These are phyloP conservation scores for Talaromyces sp. DNA, from an alignment of 2,329 filamentous ascomycete species.

Conservation along the genomic window DNA sequence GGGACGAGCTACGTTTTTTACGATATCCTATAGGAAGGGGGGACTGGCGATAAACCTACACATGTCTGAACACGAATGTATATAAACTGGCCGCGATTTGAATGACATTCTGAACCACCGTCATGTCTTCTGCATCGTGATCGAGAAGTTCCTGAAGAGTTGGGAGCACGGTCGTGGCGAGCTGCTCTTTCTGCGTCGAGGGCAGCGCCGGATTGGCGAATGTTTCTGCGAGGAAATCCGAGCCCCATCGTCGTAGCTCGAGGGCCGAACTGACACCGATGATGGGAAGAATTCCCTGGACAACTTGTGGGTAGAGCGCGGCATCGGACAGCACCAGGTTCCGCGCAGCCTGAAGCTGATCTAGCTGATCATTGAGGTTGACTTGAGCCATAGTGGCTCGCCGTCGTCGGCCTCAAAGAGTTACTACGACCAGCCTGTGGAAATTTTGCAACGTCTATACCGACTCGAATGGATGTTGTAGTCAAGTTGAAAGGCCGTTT, in stretches of 20 bases:
- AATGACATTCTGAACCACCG: conserved; percentile 79
- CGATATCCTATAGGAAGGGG: background rate
- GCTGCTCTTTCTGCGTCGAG: conserved; percentile 71
- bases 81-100: conserved; percentile 91
- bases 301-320: conserved; percentile 84
- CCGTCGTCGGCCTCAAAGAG: background rate
- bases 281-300: conserved; percentile 89
- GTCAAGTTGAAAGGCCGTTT: background rate
- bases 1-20: background rate
- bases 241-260: conserved; percentile 89
- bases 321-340: conserved; percentile 83
- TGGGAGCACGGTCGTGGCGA: conserved; percentile 72
- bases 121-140: conserved; percentile 68
- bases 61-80: conserved; percentile 84
- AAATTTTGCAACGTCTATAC: background rate
- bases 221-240: conserved; percentile 91
- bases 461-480: background rate
- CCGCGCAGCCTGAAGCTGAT: conserved; percentile 84
- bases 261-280: conserved; percentile 70
- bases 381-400: conserved; percentile 49
- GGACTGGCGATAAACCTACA: conserved; percentile 61
- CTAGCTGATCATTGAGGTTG: conserved; percentile 69
- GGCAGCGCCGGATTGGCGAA: conserved; percentile 87
- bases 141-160: conserved; percentile 68
- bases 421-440: background rate